Evolutionary conservation across 2,329 filamentous ascomycete genomes (phyloP).

Genomic region (Cordyceps cateniannulata): DNA sequence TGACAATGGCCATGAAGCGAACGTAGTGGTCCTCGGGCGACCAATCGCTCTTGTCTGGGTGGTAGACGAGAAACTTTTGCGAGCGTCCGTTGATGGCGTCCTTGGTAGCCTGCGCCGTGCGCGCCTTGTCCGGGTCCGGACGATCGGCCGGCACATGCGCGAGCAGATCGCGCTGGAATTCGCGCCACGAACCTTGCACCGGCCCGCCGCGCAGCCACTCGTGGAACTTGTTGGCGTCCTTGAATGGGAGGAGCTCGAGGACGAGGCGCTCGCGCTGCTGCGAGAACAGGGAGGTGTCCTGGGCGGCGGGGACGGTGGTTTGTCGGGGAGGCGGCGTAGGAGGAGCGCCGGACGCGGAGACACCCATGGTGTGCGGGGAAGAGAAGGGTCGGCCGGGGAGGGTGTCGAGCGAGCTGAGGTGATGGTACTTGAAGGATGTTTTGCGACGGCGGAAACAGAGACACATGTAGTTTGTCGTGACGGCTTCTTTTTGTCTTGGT

Average conservation of each 20-base stretch:
- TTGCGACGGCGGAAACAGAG: not conserved
- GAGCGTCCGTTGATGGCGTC: slow-evolving; percentile 24
- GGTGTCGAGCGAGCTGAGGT: not conserved
- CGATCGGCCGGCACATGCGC: slow-evolving; percentile 13
- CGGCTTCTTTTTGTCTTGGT: not conserved
- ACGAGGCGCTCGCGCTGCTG: slow-evolving; percentile 32
- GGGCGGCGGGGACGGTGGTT: not conserved
- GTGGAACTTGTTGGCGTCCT: slow-evolving; percentile 26
- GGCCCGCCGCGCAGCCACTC: slow-evolving; percentile 28
- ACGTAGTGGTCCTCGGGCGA: slow-evolving; percentile 31
- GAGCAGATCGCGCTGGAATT: slow-evolving; percentile 29
- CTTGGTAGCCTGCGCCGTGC: slow-evolving; percentile 24
- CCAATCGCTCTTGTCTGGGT: slow-evolving; percentile 31
- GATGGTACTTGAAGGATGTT: not conserved
- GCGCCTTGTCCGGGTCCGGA: slow-evolving; percentile 28
- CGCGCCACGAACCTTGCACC: slow-evolving; percentile 30
- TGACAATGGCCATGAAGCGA: slow-evolving; percentile 31
- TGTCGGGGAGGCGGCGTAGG: not conserved
- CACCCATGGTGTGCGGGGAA: not conserved
- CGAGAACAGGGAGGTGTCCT: slow-evolving; percentile 14
- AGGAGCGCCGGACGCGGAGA: not conserved
- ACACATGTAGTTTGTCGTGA: slow-evolving; percentile 2
- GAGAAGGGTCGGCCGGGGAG: not conserved
- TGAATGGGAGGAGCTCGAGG: slow-evolving; percentile 33
- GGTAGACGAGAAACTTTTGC: slow-evolving; percentile 27